phyloP scores from a whole-genome alignment of 306 rosid genomes.

The Prunus mongolica region DNA sequence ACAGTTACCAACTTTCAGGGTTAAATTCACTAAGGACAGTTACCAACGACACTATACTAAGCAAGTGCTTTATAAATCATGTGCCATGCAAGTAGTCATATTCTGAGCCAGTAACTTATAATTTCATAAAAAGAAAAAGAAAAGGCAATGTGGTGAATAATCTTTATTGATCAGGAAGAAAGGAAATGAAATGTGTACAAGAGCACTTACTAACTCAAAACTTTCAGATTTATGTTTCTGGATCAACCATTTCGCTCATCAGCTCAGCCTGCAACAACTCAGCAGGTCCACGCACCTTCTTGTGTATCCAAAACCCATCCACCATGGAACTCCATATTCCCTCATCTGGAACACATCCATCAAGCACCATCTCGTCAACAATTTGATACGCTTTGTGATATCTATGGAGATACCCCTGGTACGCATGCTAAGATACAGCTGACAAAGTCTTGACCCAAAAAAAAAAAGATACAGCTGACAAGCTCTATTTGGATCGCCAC shows the following conservation, averaged over 20 bases:
- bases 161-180: neutral
- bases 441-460: constrained; percentile 47
- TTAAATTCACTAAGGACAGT: neutral
- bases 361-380: constrained; percentile 74
- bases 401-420: constrained; percentile 63
- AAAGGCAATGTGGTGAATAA: neutral
- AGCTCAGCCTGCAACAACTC: constrained; percentile 51
- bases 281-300: constrained; percentile 57
- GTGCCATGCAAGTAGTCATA: neutral
- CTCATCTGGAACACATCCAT: constrained; percentile 67
- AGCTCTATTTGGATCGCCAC: constrained; percentile 46
- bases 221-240: neutral
- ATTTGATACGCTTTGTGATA: constrained; percentile 54
- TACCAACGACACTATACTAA: neutral
- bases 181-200: neutral
- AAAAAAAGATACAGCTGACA: constrained; percentile 29
- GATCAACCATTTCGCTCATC: constrained; percentile 24
- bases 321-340: constrained; percentile 61
- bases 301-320: constrained; percentile 61
- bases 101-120: neutral
- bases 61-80: neutral
- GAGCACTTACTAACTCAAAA: neutral
- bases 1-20: no score
- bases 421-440: constrained; percentile 68
- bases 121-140: neutral